Evolutionary conservation across 2,329 filamentous ascomycete genomes (phyloP).

Genomic region (Aspergillus carbonarius): DNA sequence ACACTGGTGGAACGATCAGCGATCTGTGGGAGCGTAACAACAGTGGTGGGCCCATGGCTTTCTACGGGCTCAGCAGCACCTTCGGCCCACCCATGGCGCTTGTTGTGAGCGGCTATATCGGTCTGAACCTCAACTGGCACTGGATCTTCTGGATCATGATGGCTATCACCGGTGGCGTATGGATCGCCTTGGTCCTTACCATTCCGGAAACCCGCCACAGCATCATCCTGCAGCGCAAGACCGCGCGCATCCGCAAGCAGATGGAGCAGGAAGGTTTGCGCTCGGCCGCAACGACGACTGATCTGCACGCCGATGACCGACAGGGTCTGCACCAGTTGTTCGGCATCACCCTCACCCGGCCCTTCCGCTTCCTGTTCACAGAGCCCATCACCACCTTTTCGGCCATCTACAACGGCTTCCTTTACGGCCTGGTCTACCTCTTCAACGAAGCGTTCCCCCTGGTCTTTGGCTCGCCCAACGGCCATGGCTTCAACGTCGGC

Average conservation of each 20-base stretch:
- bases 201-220: constrained; percentile 58
- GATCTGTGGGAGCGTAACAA: constrained; percentile 34
- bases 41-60: constrained; percentile 35
- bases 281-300: constrained; percentile 59
- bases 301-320: constrained; percentile 37
- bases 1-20: constrained; percentile 31
- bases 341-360: constrained; percentile 65
- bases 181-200: constrained; percentile 46
- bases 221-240: constrained; percentile 57
- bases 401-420: constrained; percentile 56
- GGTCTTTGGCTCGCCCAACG: constrained; percentile 64
- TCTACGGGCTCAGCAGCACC: constrained; percentile 37
- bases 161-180: constrained; percentile 54
- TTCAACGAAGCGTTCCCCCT: constrained; percentile 69
- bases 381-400: constrained; percentile 32
- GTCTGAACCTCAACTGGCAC: constrained; percentile 23
- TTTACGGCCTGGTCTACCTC: constrained; percentile 73
- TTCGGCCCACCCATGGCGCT: constrained; percentile 37
- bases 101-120: constrained; percentile 37
- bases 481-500: constrained; percentile 57
- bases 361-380: constrained; percentile 47
- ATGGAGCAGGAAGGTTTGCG: constrained; percentile 51
- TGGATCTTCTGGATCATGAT: constrained; percentile 64
- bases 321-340: constrained; percentile 73
- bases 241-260: constrained; percentile 50